Percentiles rank a stretch among this genome's conserved stretches.
Evolutionary conservation across 805 yeast genomes (phyloP).

Genomic region (Ogataea corticis): DNA sequence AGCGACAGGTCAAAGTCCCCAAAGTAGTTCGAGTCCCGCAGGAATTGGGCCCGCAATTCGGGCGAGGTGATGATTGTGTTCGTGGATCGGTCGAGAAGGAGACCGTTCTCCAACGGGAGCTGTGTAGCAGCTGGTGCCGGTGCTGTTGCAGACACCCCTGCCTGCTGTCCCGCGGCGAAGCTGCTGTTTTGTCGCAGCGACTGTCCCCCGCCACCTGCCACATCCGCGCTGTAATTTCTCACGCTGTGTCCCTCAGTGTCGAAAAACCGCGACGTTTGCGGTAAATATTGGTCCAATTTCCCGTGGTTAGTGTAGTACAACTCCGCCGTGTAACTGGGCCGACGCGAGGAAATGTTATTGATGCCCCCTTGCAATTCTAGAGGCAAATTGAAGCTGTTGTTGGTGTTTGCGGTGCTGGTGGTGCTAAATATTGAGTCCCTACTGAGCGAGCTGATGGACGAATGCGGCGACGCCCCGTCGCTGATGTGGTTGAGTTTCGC

Average conservation of each 20-base stretch:
- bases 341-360: conserved; percentile 60
- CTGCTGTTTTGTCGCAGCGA: no score
- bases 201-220: no score
- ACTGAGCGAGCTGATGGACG: conserved; percentile 32
- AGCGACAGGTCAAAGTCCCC: conserved; percentile 42
- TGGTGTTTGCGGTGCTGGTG: conserved; percentile 8
- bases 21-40: conserved; percentile 55
- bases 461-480: conserved; percentile 31
- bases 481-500: conserved; percentile 18
- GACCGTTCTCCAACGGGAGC: conserved; percentile 58
- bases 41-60: conserved; percentile 51
- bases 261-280: conserved; percentile 1
- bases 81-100: conserved; percentile 52
- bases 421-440: conserved; percentile 27
- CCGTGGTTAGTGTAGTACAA: conserved; percentile 41
- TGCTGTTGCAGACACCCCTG: conserved; percentile 26
- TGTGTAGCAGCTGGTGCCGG: conserved; percentile 6
- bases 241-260: no score
- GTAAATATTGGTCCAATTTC: conserved; percentile 25
- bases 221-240: no score
- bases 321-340: conserved; percentile 78
- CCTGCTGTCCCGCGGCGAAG: no score
- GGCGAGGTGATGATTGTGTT: conserved; percentile 55
- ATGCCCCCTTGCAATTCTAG: conserved; percentile 65
- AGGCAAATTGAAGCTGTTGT: conserved; percentile 46